Evolutionary conservation across 495 filamentous ascomycete species (phyloP), one percentile per base, ranked within the genome.

Genomic region (Penicillium herquei): DNA sequence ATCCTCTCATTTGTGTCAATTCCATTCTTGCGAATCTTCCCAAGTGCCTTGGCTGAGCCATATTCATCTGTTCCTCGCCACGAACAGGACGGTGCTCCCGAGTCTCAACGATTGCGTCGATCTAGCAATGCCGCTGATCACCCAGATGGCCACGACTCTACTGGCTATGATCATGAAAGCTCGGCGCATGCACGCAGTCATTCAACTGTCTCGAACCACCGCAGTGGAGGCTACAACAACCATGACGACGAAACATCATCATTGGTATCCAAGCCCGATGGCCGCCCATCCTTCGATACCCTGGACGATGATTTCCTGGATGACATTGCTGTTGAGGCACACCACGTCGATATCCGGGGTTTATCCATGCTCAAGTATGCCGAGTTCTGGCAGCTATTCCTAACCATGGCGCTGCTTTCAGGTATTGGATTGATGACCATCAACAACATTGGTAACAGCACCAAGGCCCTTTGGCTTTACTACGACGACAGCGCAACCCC

Each of bases 401-500:
- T 81, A 48, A 83, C 95, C 37, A 87, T 98, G 81, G 93, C 87
- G 33, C 80, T 97, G 13, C 75, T 98, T 56, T 91, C 91, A 16
- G 94, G 94, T 40, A 89, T 96, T 65, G 94, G 94, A 10, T 71
- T 98, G 64, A 98, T 98, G 94, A 98, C 95, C 3, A 98, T 98
- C 69, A 98, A 98, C 71, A 98, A 98, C 65, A 98, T 98, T 69
- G 95, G 94, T 44, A 95, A 96, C 66, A 87, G 92, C 67, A 90
- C 83, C 51, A 81, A 82, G 66, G 84, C 85, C 14, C 78, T 96
- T 8, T 96, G 92, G 92, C 82, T 79, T 40, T 83, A 88, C 65
- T 94, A 89, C 65, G 90, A 96, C 62, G 81, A 87, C 66, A 84
- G 81, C 26, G 88, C 86, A 0, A 73, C 78, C 47, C 76, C 87